Evolutionary conservation across 176 grass and related monocot species (phyloP), one percentile per base, ranked within the genome.

Genomic region (Elymus sibiricus): DNA sequence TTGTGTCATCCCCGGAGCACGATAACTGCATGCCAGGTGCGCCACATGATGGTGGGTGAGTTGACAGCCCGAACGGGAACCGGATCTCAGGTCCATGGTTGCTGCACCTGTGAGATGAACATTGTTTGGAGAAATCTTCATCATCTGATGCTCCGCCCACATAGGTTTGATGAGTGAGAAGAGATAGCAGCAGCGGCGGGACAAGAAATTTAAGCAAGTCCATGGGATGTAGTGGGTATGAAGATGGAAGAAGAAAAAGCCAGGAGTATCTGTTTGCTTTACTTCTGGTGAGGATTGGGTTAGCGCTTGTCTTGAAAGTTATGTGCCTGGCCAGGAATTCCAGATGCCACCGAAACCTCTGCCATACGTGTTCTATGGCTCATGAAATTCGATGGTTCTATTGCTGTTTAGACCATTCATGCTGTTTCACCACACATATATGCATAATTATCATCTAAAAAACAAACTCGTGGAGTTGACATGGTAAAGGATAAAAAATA

Each of bases 11-110:
- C 7, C 74, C 49, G 12, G 59, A 90, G 53, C 88, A 95, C 12
- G 93, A 88, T 47, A 95, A 71, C 16, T 86, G 42, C 85, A 95
- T 86, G 11, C 88, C 88, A 1, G 28, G 88, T 11, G 22, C 67
- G 0, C 90, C 88, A 0, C 93, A 90, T 42, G 53, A 55, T 31
- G 34, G 1, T 4, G 72, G 60, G 44, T 64, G 70, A 4, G 63
- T 88, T 14, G 89, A 13, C 10, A 88, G 68, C 22, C 75, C 24
- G 46, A 88, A 90, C 0, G 93, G 90, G 43, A 77, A 90, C 43
- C 90, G 37, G 43, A 95, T 87, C 77, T 93, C 67, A 1, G 82
- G 82, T 10, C 92, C 88, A 55, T 71, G 55, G 15, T 83, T 81
- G 68, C 76, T 69, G 74, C 90, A 95, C 53, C 55, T 11, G 0